A percentile compares a stretch with the other conserved stretches of the same genome.
These are phyloP conservation scores for Nepenthes mirabilis DNA, from an alignment of 148 eudicot species.

Conservation along the genomic window DNA sequence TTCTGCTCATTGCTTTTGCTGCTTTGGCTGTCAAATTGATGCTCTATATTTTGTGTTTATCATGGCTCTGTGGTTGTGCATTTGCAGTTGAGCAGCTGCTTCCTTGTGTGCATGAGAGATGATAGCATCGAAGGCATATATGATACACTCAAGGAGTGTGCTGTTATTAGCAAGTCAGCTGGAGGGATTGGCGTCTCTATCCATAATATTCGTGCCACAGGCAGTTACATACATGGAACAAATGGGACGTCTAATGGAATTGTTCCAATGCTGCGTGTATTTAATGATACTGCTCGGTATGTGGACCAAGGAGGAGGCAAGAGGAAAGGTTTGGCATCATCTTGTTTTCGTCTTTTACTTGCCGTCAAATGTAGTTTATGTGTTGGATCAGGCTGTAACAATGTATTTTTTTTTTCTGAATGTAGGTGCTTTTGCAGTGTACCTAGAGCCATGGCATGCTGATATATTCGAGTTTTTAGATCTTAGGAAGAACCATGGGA, in stretches of 20 bases:
- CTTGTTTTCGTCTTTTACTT: background rate
- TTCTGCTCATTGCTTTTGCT: background rate
- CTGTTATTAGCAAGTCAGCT: conserved; percentile 95
- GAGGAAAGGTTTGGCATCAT: conserved; percentile 37
- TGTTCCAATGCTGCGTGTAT: conserved; percentile 90
- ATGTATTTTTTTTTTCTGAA: background rate
- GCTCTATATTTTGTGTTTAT: conserved; percentile 75
- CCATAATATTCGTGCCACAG: conserved; percentile 49
- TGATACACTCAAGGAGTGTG: conserved; percentile 89
- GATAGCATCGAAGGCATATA: conserved; percentile 93
- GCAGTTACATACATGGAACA: conserved; percentile 92
- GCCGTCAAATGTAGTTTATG: no score
- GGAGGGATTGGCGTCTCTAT: conserved; percentile 91
- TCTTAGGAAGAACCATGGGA: conserved; percentile 94
- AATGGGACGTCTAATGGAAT: conserved; percentile 98
- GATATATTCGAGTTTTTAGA: conserved; percentile 83
- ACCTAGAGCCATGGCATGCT: conserved; percentile 99
- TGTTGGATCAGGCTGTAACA: no score
- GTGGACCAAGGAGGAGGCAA: conserved; percentile 99
- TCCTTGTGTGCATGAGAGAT: conserved; percentile 88
- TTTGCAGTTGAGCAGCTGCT: conserved; percentile 91
- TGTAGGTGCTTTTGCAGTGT: conserved; percentile 81
- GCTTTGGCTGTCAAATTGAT: conserved; percentile 12
- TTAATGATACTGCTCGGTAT: conserved; percentile 96
- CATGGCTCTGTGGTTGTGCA: background rate